Evolutionary conservation across 1,284 basidiomycete species (phyloP).

Genomic region (Neolentinus lepideus): DNA sequence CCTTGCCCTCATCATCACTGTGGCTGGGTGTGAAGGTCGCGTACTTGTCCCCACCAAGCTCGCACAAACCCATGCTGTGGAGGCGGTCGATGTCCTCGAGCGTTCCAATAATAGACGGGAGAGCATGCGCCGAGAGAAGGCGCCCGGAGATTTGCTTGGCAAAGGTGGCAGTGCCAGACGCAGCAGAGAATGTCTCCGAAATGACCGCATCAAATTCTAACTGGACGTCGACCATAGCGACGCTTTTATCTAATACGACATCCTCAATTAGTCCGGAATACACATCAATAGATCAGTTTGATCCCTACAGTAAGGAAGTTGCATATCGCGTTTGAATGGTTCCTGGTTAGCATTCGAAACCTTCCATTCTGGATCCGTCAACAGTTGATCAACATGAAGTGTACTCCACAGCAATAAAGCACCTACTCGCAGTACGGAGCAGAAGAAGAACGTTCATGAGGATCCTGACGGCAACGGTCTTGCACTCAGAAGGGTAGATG

Average conservation of each 20-base stretch:
- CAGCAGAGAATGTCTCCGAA: neutral
- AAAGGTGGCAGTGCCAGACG: neutral
- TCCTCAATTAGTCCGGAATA: neutral
- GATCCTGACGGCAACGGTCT: neutral
- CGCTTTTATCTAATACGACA: neutral
- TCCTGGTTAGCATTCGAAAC: neutral
- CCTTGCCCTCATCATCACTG: neutral
- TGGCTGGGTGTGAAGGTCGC: neutral
- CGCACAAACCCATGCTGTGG: neutral
- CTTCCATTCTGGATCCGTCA: neutral
- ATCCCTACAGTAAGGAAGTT: neutral
- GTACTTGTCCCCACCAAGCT: neutral
- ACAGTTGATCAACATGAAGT: neutral
- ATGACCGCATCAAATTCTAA: neutral
- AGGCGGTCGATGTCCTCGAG: neutral
- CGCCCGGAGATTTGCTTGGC: neutral
- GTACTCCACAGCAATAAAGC: no score
- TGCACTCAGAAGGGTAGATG: neutral
- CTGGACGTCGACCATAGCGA: neutral
- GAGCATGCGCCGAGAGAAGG: neutral
- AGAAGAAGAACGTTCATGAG: neutral
- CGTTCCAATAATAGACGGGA: neutral
- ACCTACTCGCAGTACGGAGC: neutral
- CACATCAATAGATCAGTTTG: neutral
- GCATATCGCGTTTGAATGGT: neutral